Evolutionary conservation across 139 green algal genomes (phyloP).

Genomic region (Zygnema circumcarinatum): DNA sequence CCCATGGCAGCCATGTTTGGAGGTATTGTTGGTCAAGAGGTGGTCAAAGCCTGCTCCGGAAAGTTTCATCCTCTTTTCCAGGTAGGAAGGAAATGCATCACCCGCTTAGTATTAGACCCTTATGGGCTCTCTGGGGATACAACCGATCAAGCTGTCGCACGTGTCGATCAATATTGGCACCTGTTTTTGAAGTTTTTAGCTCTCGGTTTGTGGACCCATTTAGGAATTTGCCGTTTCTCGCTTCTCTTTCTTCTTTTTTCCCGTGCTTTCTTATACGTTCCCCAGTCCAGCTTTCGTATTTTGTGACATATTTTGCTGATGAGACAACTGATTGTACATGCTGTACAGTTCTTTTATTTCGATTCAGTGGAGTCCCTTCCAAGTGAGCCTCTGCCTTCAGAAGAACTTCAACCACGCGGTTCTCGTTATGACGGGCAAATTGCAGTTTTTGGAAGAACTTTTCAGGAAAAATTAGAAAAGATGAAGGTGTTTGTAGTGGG

Average conservation of each 20-base stretch:
- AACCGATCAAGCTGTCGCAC: too few relatives aligned
- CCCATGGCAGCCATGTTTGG: slow-evolving; percentile 97
- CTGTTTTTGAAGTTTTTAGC: too few relatives aligned
- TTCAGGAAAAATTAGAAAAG: slow-evolving; percentile 70
- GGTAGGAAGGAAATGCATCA: slow-evolving; percentile 34
- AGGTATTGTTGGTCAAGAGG: slow-evolving; percentile 95
- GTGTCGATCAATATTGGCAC: too few relatives aligned
- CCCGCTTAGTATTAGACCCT: background rate
- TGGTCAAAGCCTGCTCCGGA: slow-evolving; percentile 92
- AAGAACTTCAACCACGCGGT: slow-evolving; percentile 72
- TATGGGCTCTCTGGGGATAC: background rate
- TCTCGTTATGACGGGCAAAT: slow-evolving; percentile 87
- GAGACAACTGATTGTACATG: background rate
- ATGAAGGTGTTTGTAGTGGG: slow-evolving; percentile 94
- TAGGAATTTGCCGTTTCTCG: too few relatives aligned
- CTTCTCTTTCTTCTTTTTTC: too few relatives aligned
- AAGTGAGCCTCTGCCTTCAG: slow-evolving; percentile 58
- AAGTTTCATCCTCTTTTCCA: slow-evolving; percentile 98
- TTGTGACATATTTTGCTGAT: too few relatives aligned
- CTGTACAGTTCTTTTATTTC: slow-evolving; percentile 66
- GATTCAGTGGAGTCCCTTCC: slow-evolving; percentile 62
- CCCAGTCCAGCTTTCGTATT: too few relatives aligned
- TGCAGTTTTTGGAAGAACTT: slow-evolving; percentile 79
- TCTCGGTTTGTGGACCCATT: too few relatives aligned
- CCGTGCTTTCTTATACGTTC: too few relatives aligned